Evolutionary conservation across 495 filamentous ascomycete genomes (phyloP), one percentile per base, ranked within the genome.

Genomic region (Penicillium taxi): DNA sequence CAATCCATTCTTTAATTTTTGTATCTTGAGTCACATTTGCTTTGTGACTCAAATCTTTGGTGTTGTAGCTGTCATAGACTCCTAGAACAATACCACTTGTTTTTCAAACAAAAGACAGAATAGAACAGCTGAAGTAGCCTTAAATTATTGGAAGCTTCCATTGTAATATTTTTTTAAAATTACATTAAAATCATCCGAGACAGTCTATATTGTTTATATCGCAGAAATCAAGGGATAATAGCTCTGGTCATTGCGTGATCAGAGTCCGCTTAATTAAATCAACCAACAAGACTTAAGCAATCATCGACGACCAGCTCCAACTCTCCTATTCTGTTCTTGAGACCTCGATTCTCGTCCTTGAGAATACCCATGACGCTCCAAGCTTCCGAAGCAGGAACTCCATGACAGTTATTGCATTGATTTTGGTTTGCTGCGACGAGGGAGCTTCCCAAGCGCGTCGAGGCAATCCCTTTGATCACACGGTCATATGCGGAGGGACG

Each of bases 321-420:
- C 41, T 81, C 67, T 0, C 74, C 73, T 1, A 90, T 64, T 23
- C 81, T 63, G 20, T 69, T 68, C 60, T 87, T 88, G 29, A 88
- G 56, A 5, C 73, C 72, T 43, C 67, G 69, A 42, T 88, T 90
- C 63, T 90, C 84, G 25, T 80, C 78, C 39, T 81, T 72, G 39
- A 90, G 56, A 28, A 84, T 44, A 3, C 78, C 71, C 20, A 86
- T 72, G 9, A 84, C 76, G 42, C 78, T 69, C 84, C 83, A 82
- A 9, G 80, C 81, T 38, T 84, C 72, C 18, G 77, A 77, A 24
- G 74, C 63, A 26, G 77, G 67, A 41, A 73, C 64, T 2, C 82
- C 75, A 49, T 74, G 53, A 51, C 80, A 84, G 39, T 77, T 82
- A 13, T 34, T 41, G 27, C 80, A 84, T 33, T 66, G 69, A 7